These are phyloP conservation scores for Cercospora sp. DNA, from an alignment of 2,329 filamentous ascomycete genomes.

Conservation along the genomic window DNA sequence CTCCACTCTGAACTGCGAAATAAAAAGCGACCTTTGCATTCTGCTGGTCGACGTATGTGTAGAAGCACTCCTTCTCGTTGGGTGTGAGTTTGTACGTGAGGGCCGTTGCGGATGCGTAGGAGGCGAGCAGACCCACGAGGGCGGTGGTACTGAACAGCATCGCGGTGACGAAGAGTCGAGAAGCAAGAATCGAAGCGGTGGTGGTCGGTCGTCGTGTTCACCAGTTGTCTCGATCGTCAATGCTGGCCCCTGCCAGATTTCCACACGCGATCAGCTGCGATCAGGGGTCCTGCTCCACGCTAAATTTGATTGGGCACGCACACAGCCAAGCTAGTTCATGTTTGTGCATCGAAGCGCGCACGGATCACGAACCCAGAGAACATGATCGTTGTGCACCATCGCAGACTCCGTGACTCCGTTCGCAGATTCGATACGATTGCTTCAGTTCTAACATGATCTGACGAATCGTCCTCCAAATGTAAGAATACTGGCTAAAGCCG, in stretches of 20 bases:
- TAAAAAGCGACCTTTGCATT: constrained; percentile 95
- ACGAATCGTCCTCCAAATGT: not conserved
- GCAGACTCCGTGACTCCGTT: not conserved
- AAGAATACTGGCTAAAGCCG: not conserved
- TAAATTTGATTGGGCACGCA: not conserved
- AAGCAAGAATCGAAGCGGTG: not conserved
- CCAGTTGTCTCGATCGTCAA: constrained; percentile 7
- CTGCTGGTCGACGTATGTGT: constrained; percentile 71
- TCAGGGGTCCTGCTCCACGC: not conserved
- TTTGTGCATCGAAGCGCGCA: not conserved
- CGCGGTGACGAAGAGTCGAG: not conserved
- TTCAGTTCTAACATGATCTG: not conserved
- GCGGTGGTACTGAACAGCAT: constrained; percentile 29
- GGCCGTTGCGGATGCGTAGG: constrained; percentile 78
- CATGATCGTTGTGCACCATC: not conserved
- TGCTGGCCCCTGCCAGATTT: constrained; percentile 9
- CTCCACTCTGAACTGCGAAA: constrained; percentile 98
- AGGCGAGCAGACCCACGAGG: constrained; percentile 64
- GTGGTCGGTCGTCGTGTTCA: not conserved
- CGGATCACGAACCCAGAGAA: not conserved
- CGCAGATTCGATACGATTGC: not conserved
- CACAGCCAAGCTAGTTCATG: not conserved
- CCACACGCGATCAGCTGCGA: constrained; percentile 6
- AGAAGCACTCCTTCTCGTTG: constrained; percentile 97
- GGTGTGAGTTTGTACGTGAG: constrained; percentile 89